A percentile compares a stretch with the other conserved stretches of the same genome.
phyloP scores from a whole-genome alignment of 257 asterid species.

The Paraleonurus japonicus region DNA sequence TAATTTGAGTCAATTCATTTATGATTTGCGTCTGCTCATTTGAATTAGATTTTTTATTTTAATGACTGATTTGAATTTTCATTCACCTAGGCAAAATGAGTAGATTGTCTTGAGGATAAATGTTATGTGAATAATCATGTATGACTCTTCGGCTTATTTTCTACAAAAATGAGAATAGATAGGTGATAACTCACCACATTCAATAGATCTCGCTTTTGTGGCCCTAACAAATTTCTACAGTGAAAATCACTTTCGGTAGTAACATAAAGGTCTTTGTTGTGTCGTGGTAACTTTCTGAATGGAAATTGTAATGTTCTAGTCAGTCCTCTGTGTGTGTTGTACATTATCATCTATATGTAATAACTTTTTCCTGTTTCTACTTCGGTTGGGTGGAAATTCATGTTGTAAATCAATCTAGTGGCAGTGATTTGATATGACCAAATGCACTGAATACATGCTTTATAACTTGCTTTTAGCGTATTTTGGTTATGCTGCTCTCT shows the following conservation, averaged over 20 bases:
- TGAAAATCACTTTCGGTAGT: background rate
- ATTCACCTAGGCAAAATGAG: background rate
- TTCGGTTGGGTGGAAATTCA: background rate
- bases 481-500: background rate
- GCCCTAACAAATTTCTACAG: background rate
- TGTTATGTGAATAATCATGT: background rate
- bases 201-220: background rate
- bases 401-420: background rate
- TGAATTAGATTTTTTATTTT: background rate
- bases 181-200: background rate
- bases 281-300: background rate
- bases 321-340: background rate
- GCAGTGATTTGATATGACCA: background rate
- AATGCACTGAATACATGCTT: background rate
- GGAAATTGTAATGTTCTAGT: background rate
- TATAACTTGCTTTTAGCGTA: background rate
- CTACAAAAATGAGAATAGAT: background rate
- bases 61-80: background rate
- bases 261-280: conserved; percentile 1
- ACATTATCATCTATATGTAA: background rate
- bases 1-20: background rate
- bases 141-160: background rate
- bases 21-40: background rate
- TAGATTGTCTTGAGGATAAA: background rate
- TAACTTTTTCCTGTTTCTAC: background rate